Evolutionary conservation across 2,329 filamentous ascomycete species (phyloP).

Genomic region (Paraphoma sp.): DNA sequence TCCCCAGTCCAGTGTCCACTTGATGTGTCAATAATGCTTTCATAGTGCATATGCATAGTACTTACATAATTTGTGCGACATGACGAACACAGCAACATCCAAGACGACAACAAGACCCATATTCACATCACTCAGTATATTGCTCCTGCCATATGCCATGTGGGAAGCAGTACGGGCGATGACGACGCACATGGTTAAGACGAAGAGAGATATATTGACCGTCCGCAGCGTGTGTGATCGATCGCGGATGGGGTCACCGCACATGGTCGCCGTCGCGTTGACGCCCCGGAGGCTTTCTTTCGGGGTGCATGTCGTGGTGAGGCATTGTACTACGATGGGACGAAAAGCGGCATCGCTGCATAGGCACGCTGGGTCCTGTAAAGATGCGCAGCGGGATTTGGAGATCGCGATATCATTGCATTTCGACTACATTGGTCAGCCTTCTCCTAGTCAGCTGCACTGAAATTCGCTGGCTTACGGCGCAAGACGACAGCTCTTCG

Average conservation of each 20-base stretch:
- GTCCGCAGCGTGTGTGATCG: not conserved
- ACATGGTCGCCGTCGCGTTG: not conserved
- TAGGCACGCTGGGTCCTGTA: not conserved
- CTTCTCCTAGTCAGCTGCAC: no score
- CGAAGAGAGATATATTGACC: not conserved
- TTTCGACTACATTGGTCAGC: not conserved
- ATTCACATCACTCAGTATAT: not conserved
- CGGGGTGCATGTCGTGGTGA: not conserved
- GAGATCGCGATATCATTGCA: not conserved
- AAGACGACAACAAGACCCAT: not conserved
- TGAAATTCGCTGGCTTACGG: no score
- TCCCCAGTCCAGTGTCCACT: slow-evolving; percentile 48
- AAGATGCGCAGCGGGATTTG: not conserved
- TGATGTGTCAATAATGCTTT: no score
- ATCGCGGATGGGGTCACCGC: not conserved
- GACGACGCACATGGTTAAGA: not conserved
- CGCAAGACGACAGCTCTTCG: no score
- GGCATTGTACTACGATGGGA: not conserved
- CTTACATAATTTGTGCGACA: not conserved
- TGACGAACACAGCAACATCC: not conserved
- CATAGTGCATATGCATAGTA: not conserved
- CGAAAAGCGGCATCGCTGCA: not conserved
- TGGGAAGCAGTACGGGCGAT: not conserved
- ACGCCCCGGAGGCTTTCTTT: not conserved
- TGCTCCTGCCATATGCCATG: not conserved